Evolutionary conservation across 495 filamentous ascomycete genomes (phyloP).

Genomic region (Talaromyces thailandensis): DNA sequence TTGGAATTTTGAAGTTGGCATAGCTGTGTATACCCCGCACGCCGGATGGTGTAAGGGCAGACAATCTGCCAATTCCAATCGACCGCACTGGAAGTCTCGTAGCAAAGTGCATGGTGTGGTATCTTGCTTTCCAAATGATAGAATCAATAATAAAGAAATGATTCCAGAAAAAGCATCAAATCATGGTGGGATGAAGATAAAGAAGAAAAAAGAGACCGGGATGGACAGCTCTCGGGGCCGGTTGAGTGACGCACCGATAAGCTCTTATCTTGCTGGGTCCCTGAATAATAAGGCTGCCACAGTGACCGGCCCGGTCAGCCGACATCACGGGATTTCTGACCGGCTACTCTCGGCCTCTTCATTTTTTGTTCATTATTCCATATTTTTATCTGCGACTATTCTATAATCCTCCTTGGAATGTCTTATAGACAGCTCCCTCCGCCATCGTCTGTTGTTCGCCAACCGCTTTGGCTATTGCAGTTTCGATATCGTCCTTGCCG

Average conservation of each 20-base stretch:
- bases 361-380: no score
- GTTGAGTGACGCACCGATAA: conserved; percentile 1
- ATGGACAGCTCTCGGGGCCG: not conserved
- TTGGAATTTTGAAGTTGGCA: conserved; percentile 80
- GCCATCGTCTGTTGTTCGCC: not conserved
- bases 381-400: not conserved
- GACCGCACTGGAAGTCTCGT: not conserved
- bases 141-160: not conserved
- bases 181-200: not conserved
- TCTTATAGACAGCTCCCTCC: not conserved
- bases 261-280: not conserved
- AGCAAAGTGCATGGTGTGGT: not conserved
- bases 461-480: not conserved
- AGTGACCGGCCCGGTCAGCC: not conserved
- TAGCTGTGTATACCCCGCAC: conserved; percentile 6
- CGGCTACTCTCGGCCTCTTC: not conserved
- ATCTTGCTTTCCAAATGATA: not conserved
- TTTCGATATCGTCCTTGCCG: not conserved
- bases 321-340: not conserved
- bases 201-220: not conserved
- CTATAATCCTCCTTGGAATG: not conserved
- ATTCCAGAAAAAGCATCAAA: not conserved
- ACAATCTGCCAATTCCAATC: not conserved
- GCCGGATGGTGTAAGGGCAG: not conserved
- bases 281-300: not conserved